Base-by-base conservation (phyloP, 108 stramenopile species). In the Mediolabrus comicus region DNA sequence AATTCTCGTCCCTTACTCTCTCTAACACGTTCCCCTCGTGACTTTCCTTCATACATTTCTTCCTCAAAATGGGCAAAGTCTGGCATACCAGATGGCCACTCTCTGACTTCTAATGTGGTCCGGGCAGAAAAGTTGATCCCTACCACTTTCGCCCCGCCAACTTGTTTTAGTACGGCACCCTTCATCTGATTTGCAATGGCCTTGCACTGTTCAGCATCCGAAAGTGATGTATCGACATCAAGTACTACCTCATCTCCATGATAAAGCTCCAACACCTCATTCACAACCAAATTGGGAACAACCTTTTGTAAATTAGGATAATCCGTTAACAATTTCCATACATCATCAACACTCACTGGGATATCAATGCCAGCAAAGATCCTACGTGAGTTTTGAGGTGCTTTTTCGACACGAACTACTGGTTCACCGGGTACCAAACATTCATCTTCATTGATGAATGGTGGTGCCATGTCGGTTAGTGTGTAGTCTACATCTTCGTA, bases 281-380 rank as follows among this genome's bases (percentile, higher is more conserved):
- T 95, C 26, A 89, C 88, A 2, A 88, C 86, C 12, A 95, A 58
- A 63, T 95, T 95, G 24, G 94, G 94, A 0, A 95, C 87, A 2
- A 95, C 90, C 32, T 82, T 81, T 66, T 90, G 86, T 28, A 96
- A 58, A 70, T 90, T 72, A 16, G 62, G 73, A 65, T 96, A 96
- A 27, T 96, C 84, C 1, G 92, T 92, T 22, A 95, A 67, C 0
- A 92, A 71, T 34, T 87, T 81, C 95, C 95, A 95, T 7, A 95
- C 88, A 35, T 74, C 84, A 39, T 94, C 92, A 1, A 87, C 84
- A 65, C 85, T 82, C 1, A 83, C 89, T 59, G 86, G 72, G 46
- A 96, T 92, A 71, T 96, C 95, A 70, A 96, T 89, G 1, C 92
- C 92, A 8, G 95, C 91, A 78, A 88, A 96, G 38, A 96, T 96